These are phyloP conservation scores for Pseudogymnoascus sp. DNA, from an alignment of 2,329 filamentous ascomycete species.

Conservation along the genomic window DNA sequence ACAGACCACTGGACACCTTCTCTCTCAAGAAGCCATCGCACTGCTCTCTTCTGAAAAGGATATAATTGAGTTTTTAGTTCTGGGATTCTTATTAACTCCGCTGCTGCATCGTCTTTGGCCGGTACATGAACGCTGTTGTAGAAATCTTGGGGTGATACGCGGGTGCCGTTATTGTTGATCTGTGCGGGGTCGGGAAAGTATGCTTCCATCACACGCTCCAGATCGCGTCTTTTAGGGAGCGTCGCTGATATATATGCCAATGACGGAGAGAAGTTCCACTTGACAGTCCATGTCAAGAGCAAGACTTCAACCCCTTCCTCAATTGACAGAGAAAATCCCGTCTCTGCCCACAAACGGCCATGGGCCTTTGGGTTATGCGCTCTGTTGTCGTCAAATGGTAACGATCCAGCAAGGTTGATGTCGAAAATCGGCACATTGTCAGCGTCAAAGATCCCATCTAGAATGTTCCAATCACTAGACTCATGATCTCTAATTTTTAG, in stretches of 20 bases:
- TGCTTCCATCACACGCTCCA: constrained; percentile 21
- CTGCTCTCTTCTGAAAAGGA: constrained; percentile 62
- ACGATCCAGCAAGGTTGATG: constrained; percentile 18
- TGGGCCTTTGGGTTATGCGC: constrained; percentile 13
- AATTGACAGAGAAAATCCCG: constrained; percentile 17
- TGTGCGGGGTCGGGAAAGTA: constrained; percentile 22
- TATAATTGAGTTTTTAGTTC: constrained; percentile 47
- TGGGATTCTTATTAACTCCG: constrained; percentile 35
- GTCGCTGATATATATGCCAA: constrained; percentile 15
- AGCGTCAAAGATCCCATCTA: constrained; percentile 15
- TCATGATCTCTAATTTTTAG: not conserved
- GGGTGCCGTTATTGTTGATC: constrained; percentile 26
- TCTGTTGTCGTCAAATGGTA: constrained; percentile 19
- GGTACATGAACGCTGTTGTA: constrained; percentile 63
- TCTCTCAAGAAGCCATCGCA: constrained; percentile 60
- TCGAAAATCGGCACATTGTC: constrained; percentile 15
- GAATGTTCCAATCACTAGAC: constrained; percentile 8
- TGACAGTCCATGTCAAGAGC: constrained; percentile 20
- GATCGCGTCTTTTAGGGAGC: constrained; percentile 12
- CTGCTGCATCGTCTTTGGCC: constrained; percentile 31
- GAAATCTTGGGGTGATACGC: constrained; percentile 44
- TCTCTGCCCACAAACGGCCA: constrained; percentile 24
- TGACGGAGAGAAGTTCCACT: constrained; percentile 25
- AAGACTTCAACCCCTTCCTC: constrained; percentile 18
- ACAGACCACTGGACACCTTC: constrained; percentile 50